Percentiles rank a stretch among this genome's conserved stretches.
These are phyloP conservation scores for Solanum medicagineum DNA, from an alignment of 257 asterid species.

Conservation along the genomic window DNA sequence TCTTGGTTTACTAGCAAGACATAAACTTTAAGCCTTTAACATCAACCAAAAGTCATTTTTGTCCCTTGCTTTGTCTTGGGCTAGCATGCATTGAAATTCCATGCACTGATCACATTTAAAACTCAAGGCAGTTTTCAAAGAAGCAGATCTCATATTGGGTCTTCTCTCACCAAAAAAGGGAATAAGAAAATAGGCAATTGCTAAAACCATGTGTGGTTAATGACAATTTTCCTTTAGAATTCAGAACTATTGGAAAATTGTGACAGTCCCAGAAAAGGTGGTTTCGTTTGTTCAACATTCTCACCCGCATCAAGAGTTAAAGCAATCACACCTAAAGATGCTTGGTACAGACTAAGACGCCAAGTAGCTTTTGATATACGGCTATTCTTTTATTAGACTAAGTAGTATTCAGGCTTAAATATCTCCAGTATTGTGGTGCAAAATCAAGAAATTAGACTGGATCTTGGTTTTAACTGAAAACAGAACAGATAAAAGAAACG, in stretches of 20 bases:
- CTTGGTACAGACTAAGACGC: background rate
- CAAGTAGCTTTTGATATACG: background rate
- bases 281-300: background rate
- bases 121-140: background rate
- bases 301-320: background rate
- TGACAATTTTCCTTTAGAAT: background rate
- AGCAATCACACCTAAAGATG: background rate
- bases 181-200: background rate
- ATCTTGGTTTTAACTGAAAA: background rate
- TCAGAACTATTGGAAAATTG: background rate
- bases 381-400: background rate
- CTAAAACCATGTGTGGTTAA: background rate
- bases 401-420: background rate
- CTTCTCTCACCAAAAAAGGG: background rate
- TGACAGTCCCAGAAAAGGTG: background rate
- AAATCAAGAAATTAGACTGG: background rate
- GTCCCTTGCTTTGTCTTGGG: background rate
- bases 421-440: background rate
- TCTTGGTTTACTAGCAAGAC: background rate
- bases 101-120: background rate
- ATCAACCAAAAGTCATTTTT: background rate
- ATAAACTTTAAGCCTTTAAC: background rate
- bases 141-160: background rate
- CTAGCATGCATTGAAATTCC: background rate
- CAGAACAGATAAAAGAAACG: background rate